Conservation (phyloP, 768 basidiomycete genomes). For the Inosperma sp. region DNA sequence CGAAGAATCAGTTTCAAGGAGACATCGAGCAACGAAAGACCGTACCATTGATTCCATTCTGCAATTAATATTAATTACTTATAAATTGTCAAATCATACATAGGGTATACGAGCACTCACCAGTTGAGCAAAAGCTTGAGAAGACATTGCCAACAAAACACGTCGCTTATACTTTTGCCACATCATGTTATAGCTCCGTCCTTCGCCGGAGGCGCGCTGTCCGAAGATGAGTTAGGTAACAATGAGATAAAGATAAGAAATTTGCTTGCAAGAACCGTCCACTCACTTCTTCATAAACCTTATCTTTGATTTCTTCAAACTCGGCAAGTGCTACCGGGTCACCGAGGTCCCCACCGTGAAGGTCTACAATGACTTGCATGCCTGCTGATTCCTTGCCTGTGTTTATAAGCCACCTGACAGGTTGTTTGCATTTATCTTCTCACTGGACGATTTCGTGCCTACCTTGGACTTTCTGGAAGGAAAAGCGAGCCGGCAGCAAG, state of each 20-base stretch:
- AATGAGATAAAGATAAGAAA: not conserved
- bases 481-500: conserved; percentile 74
- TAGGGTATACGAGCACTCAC: too few relatives aligned
- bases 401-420: conserved; percentile 80
- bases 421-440: conserved; percentile 19
- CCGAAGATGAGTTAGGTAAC: conserved; percentile 1
- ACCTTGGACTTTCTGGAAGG: conserved; percentile 90
- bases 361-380: conserved; percentile 78
- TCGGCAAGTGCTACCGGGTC: conserved; percentile 71
- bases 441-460: conserved; percentile 24
- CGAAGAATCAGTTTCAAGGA: conserved; percentile 9
- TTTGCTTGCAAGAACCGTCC: not conserved
- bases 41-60: conserved; percentile 95
- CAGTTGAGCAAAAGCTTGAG: conserved; percentile 92
- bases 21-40: too few relatives aligned
- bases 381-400: conserved; percentile 80
- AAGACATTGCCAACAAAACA: conserved; percentile 90
- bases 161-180: conserved; percentile 85
- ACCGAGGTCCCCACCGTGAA: conserved; percentile 77
- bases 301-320: conserved; percentile 84
- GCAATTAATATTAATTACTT: not conserved
- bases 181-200: conserved; percentile 71
- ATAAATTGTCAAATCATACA: conserved; percentile 28
- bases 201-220: conserved; percentile 73
- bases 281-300: conserved; percentile 63